Base-by-base conservation (phyloP, 2,329 filamentous ascomycete species). In the Colletotrichum musicola region DNA sequence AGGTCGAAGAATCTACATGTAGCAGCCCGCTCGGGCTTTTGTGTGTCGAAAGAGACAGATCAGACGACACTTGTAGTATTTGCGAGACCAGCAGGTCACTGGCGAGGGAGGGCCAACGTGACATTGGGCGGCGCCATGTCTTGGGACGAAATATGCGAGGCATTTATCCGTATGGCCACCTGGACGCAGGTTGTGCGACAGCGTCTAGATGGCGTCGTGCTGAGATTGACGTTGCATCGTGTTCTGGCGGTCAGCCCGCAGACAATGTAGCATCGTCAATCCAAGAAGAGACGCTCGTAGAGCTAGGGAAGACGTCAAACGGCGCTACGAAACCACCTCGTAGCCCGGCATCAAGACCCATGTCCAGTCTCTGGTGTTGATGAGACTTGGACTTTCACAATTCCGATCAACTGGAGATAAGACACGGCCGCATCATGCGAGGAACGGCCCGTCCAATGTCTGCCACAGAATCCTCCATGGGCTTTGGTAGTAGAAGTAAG, bases 211-310 rank as follows among this genome's bases (percentile, higher is more conserved):
- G 44, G 51, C 20, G 42, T 20, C 18, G 40, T 27, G 35, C 35
- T 25, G 16, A 50, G 30, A 50, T 35, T 63, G 50, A 42, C 42
- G 59, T 67, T 50, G 35, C 51, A 57, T 51, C 20, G 18, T 38
- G 27, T 47, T 49, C 44, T 10, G 18, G 22, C 44, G 18, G 44
- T 56, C 59, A 63, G 64, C 64, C 58, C 16, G 64, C 59, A 67
- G 35, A 35, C 30, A 10, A 47, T 20, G 5, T 47, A 56, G 35
- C 44, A 4, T 35, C 42, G 50, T 66, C 16, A 44, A 49, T 40
- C 38, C 40, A 30, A 42, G 20, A n/a, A 9, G 3, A n/a, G 42
- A 6, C 35, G 16, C 30, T 35, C 30, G 30, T 35, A 35, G 30
- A 35, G 30, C 7, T 2, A 35, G 7, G 30, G 30, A 35, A 35